Conservation (phyloP, 2,329 filamentous ascomycete genomes). For the Tolypocladium pustulatum region DNA sequence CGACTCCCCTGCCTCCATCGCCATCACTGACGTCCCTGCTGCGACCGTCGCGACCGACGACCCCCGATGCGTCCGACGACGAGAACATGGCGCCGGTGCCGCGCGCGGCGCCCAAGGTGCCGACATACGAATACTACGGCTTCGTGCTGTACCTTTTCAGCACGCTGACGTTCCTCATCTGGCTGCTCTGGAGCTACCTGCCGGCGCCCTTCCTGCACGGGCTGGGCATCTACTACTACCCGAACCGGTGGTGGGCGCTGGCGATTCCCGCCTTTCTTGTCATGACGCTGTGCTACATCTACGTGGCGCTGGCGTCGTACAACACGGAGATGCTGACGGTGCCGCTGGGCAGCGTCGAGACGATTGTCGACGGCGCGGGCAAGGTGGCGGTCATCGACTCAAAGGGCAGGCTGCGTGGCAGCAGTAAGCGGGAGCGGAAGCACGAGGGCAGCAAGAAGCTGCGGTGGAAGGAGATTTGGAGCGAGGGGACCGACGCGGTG, state of each 20-base stretch:
- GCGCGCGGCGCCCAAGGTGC: slow-evolving; percentile 81
- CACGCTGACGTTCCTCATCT: slow-evolving; percentile 66
- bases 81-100: slow-evolving; percentile 79
- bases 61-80: slow-evolving; percentile 82
- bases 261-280: slow-evolving; percentile 87
- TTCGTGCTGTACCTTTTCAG: slow-evolving; percentile 94
- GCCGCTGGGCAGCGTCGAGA: slow-evolving; percentile 70
- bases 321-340: slow-evolving; percentile 85
- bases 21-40: slow-evolving; percentile 87
- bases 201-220: slow-evolving; percentile 86
- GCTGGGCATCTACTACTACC: slow-evolving; percentile 92
- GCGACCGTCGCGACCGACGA: slow-evolving; percentile 82
- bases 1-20: slow-evolving; percentile 84
- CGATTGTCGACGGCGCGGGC: slow-evolving; percentile 81
- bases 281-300: slow-evolving; percentile 83
- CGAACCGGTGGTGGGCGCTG: slow-evolving; percentile 94
- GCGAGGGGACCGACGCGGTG: slow-evolving; percentile 86
- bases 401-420: slow-evolving; percentile 43
- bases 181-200: slow-evolving; percentile 76
- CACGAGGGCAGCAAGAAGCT: slow-evolving; percentile 25
- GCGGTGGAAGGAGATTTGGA: slow-evolving; percentile 81
- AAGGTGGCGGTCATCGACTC: slow-evolving; percentile 74
- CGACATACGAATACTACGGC: slow-evolving; percentile 99
- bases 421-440: slow-evolving; percentile 24
- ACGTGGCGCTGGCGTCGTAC: slow-evolving; percentile 81